phyloP scores from a whole-genome alignment of 257 asterid species.

The Salvia rosmarinus region DNA sequence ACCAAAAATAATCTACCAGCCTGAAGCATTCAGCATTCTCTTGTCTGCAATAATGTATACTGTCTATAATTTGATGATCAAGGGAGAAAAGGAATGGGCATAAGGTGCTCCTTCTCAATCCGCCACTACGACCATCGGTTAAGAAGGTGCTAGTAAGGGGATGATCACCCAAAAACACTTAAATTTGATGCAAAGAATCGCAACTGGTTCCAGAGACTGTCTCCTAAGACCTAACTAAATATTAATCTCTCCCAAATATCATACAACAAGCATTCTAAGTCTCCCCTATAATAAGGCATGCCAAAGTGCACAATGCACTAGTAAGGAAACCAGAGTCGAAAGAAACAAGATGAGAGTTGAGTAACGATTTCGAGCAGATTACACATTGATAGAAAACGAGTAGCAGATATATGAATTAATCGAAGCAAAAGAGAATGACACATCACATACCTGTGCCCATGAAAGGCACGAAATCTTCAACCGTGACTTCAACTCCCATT shows the following conservation, averaged over 20 bases:
- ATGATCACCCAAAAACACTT: background rate
- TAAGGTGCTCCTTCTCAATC: background rate
- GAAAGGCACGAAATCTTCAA: conserved; percentile 90
- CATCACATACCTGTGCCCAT: conserved; percentile 77
- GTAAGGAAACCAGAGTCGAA: background rate
- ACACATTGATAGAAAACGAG: conserved; percentile 4
- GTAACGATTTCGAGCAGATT: background rate
- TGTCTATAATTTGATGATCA: background rate
- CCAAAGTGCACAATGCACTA: background rate
- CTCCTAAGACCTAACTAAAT: background rate
- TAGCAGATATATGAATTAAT: background rate
- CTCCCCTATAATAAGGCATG: too few relatives aligned
- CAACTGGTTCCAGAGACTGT: background rate
- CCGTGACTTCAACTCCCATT: conserved; percentile 87
- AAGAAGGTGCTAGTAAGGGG: background rate
- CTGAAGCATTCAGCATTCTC: background rate
- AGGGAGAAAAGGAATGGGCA: background rate
- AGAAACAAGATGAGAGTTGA: background rate
- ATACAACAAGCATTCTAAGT: too few relatives aligned
- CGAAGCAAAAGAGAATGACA: background rate
- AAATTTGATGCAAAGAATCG: background rate
- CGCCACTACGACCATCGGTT: background rate
- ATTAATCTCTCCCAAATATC: conserved; percentile 6
- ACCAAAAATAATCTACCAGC: background rate
- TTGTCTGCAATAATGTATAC: background rate